These are phyloP conservation scores for Hypocreales sp. DNA, from an alignment of 2,329 filamentous ascomycete genomes.

Conservation along the genomic window DNA sequence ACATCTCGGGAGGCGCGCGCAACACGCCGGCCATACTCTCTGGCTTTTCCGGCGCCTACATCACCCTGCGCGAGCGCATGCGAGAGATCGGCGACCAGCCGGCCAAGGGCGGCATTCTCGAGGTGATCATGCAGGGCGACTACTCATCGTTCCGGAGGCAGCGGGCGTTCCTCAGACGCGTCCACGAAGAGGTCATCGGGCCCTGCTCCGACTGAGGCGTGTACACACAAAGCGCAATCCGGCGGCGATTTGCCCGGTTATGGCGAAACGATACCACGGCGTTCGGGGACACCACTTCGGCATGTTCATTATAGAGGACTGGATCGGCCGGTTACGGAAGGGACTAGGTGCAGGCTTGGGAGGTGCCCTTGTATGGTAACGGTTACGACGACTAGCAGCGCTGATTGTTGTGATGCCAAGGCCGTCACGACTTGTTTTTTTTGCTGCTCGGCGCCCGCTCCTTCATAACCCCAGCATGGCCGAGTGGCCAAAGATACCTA, in stretches of 20 bases:
- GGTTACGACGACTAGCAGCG: constrained; percentile 4
- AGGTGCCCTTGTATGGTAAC: constrained; percentile 5
- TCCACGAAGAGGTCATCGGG: constrained; percentile 28
- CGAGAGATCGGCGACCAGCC: constrained; percentile 23
- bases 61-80: constrained; percentile 43
- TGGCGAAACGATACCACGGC: constrained; percentile 1
- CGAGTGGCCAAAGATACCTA: too few species aligned
- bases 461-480: too few species aligned
- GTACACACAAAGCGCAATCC: too few species aligned
- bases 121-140: constrained; percentile 58
- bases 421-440: background rate
- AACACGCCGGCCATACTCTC: constrained; percentile 52
- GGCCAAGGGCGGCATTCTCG: constrained; percentile 37
- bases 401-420: background rate
- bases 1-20: constrained; percentile 75
- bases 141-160: constrained; percentile 62
- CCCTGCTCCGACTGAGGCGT: constrained; percentile 14
- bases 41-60: constrained; percentile 53
- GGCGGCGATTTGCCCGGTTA: too few species aligned
- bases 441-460: too few species aligned
- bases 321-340: background rate
- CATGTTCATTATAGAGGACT: constrained; percentile 1
- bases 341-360: constrained; percentile 1
- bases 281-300: constrained; percentile 1
- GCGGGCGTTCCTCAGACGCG: constrained; percentile 41